These are phyloP conservation scores for Aspergillus wentii DNA, from an alignment of 495 filamentous ascomycete species.

Conservation along the genomic window DNA sequence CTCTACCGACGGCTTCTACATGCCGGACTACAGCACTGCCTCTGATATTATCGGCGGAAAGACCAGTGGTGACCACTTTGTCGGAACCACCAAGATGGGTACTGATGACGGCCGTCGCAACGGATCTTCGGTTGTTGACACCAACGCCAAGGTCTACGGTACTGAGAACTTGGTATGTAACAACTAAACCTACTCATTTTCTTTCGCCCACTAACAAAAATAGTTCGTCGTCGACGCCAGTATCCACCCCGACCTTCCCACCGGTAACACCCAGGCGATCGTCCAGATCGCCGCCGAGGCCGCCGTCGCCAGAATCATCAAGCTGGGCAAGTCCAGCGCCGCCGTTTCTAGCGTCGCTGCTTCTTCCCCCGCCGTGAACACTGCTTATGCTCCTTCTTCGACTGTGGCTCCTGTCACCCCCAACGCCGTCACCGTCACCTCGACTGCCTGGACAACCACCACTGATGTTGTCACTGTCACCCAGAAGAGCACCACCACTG, in stretches of 20 bases:
- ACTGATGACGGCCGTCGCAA: slow-evolving; percentile 58
- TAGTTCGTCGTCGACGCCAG: slow-evolving; percentile 19
- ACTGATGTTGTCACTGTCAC: neutral
- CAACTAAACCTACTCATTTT: neutral
- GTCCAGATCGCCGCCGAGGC: slow-evolving; percentile 33
- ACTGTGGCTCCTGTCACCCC: neutral
- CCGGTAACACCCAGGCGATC: slow-evolving; percentile 31
- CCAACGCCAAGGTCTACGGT: slow-evolving; percentile 65
- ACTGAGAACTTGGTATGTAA: slow-evolving; percentile 55
- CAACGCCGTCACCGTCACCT: neutral
- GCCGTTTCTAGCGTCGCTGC: slow-evolving; percentile 1
- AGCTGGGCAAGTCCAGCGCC: slow-evolving; percentile 1
- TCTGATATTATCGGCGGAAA: slow-evolving; percentile 36
- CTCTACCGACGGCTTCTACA: slow-evolving; percentile 42
- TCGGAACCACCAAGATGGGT: slow-evolving; percentile 62
- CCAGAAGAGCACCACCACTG: neutral
- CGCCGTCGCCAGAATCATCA: slow-evolving; percentile 23
- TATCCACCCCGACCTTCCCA: slow-evolving; percentile 30
- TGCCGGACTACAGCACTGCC: slow-evolving; percentile 43
- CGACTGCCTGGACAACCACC: neutral
- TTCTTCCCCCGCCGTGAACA: neutral
- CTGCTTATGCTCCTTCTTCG: neutral
- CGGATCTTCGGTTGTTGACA: slow-evolving; percentile 67
- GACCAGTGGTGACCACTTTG: slow-evolving; percentile 66
- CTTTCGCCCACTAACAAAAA: neutral